Evolutionary conservation across 2,329 filamentous ascomycete genomes (phyloP), one percentile per base, ranked within the genome.

Genomic region (Hypoxylon sp.): DNA sequence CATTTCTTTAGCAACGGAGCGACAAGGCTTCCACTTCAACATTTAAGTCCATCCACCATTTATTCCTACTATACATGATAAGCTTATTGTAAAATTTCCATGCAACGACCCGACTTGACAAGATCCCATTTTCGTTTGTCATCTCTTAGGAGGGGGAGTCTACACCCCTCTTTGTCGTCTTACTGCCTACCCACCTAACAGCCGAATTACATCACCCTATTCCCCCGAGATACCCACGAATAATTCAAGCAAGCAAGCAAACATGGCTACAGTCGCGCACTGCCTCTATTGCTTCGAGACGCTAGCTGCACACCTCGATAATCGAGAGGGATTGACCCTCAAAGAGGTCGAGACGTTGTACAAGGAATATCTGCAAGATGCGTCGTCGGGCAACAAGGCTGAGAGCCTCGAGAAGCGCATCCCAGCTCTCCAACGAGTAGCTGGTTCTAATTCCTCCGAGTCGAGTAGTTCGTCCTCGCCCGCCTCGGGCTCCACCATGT

Each of bases 231-330:
- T 28, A 53, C 21, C 51, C 28, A 50, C 49, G 36, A 60, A 48
- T 34, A 53, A 55, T 45, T 11, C 32, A 43, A 48, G 14, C 25
- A 43, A 48, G 14, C 28, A 64, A 53, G n/a, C 45, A 67, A 68
- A 46, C 32, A 98, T 98, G 95, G 95, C 96, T 52, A 91, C 91
- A 63, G 82, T 88, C 74, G 91, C 90, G 65, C 95, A 98, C 81
- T 98, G 94, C 80, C 89, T 95, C 76, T 94, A 91, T 81, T 98
- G 94, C 84, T 98, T 99, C 84, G 96, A 99, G 81, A 86, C 86
- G 43, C 89, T 99, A 38, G 86, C 89, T 53, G 91, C 94, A 59
- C 87, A 89, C 67, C 92, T 97, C 72, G 87, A 93, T 72, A 83
- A 86, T 70, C 90, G 91, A 68, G 84, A 90, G 64, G 82, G 92